Conservation (phyloP, 140 eudicot species). For the Senecio squalidus region DNA sequence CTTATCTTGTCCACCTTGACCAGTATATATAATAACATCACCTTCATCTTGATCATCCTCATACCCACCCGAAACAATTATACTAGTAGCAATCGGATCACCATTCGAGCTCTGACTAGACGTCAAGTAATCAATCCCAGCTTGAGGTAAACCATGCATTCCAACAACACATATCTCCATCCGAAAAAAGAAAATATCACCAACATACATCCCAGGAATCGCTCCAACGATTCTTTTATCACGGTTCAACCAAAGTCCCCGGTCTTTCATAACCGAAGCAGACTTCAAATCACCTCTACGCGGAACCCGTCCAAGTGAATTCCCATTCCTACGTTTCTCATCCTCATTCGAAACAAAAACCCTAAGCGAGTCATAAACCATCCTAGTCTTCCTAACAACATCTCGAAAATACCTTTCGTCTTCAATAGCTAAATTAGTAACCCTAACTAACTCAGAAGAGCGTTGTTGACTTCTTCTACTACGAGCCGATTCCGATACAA, state of each 20-base stretch:
- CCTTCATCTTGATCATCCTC: slow-evolving; percentile 89
- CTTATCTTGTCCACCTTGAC: slow-evolving; percentile 90
- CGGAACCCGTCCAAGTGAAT: slow-evolving; percentile 7
- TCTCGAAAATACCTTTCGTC: slow-evolving; percentile 57
- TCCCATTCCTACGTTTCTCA: slow-evolving; percentile 29
- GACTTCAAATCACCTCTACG: slow-evolving; percentile 60
- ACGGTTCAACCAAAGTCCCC: slow-evolving; percentile 71
- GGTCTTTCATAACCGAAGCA: slow-evolving; percentile 47
- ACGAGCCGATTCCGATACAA: slow-evolving; percentile 26
- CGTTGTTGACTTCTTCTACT: slow-evolving; percentile 39
- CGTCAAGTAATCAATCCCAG: slow-evolving; percentile 84
- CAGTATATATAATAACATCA: slow-evolving; percentile 69
- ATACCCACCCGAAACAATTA: slow-evolving; percentile 86
- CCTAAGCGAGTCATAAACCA: slow-evolving; percentile 66
- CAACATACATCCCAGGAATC: slow-evolving; percentile 65
- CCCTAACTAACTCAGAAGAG: slow-evolving; percentile 69
- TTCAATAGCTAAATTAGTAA: slow-evolving; percentile 43
- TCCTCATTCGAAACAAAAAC: slow-evolving; percentile 40
- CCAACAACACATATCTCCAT: slow-evolving; percentile 89
- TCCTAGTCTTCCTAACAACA: slow-evolving; percentile 45
- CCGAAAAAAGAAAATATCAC: slow-evolving; percentile 70
- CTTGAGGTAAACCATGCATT: slow-evolving; percentile 72
- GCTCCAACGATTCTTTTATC: slow-evolving; percentile 78
- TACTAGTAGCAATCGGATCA: slow-evolving; percentile 89
- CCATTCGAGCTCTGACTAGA: slow-evolving; percentile 67